Percentiles rank a stretch among this genome's conserved stretches.
Evolutionary conservation across 164 flowering plant species (phyloP).

Genomic region (Sedum album): DNA sequence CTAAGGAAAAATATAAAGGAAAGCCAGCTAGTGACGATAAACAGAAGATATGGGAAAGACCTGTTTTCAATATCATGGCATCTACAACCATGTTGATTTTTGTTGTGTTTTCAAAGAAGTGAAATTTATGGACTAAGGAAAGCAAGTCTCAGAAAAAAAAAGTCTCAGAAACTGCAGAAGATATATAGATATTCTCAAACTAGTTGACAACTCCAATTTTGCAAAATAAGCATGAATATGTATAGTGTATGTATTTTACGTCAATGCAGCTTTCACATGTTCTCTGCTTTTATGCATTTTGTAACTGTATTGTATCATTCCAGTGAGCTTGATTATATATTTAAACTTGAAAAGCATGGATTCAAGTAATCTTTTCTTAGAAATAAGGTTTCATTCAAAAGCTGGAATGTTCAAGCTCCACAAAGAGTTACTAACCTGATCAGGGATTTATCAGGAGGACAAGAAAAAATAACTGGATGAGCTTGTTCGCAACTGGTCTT

Average conservation of each 20-base stretch:
- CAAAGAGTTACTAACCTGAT: background rate
- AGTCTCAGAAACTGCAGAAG: background rate
- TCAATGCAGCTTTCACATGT: background rate
- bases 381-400: background rate
- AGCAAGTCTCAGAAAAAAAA: background rate
- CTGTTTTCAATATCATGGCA: slow-evolving; percentile 72
- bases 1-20: slow-evolving; percentile 26
- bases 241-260: background rate
- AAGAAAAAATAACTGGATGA: background rate
- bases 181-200: background rate
- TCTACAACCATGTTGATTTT: slow-evolving; percentile 86
- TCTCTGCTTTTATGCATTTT: no score
- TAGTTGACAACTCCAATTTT: background rate
- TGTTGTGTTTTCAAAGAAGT: slow-evolving; percentile 78
- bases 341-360: no score
- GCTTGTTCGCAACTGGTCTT: background rate
- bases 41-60: slow-evolving; percentile 77
- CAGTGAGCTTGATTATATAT: no score
- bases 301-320: no score
- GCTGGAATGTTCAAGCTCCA: background rate
- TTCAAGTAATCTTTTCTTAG: background rate
- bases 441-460: background rate
- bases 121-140: slow-evolving; percentile 14
- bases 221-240: background rate
- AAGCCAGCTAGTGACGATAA: slow-evolving; percentile 26